Evolutionary conservation across 1,139 yeast genomes (phyloP), one percentile per base, ranked within the genome.

Genomic region (Eremothecium coryli): DNA sequence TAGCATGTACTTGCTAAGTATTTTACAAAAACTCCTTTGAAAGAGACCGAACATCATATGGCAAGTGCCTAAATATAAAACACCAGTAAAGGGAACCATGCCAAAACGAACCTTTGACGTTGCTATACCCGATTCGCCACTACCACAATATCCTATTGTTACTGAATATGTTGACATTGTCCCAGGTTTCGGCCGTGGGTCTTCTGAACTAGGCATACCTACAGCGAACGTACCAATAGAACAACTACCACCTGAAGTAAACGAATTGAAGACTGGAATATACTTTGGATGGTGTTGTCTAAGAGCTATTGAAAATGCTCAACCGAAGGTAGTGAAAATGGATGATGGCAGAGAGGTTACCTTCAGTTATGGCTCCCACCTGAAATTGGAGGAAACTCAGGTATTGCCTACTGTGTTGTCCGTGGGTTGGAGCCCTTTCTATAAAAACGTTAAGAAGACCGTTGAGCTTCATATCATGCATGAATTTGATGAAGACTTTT

Each of bases 381-480:
- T 85, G 26, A 39, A 48, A 2, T 52, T 46, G 0, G 69, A 66
- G 9, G 72, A 71, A 31, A 48, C 64, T 13, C 60, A 59, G 11
- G 60, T 59, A 1, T 65, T 76, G 18, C 96, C 96, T 1, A 85
- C 86, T 80, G 97, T 88, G 14, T 80, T 88, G 84, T 84, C 95
- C 13, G 71, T 93, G 18, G 99, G 99, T 1, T 85, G 86, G 84
- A 93, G 90, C 54, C 98, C 98, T 12, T 90, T 80, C 58, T 93
- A 78, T 60, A 71, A 78, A 21, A 88, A 90, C 59, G 41, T 48
- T 4, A 42, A 40, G 35, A 70, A 73, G 42, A 78, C 94, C 0
- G 90, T 82, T 6, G 99, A 93, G 50, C 68, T 90, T 28, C 96
- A 93, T 57, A 72, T 93, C 10, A 70, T 93, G 36, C 93, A 85